phyloP scores from a whole-genome alignment of 2,329 filamentous ascomycete species.

The Chaetomiaceae sp. region DNA sequence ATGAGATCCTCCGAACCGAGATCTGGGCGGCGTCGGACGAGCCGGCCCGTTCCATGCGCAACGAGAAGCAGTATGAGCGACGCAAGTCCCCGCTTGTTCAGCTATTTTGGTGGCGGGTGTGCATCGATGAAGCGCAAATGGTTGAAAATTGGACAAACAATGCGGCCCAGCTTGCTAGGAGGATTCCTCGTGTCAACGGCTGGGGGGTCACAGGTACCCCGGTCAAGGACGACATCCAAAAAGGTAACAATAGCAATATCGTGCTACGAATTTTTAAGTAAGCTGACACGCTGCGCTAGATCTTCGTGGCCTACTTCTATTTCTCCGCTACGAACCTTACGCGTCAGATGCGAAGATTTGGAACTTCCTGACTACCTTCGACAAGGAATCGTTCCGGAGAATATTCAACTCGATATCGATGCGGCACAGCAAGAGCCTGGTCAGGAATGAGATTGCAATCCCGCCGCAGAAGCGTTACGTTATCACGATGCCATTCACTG shows the following conservation, averaged over 20 bases:
- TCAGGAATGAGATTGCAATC: slow-evolving; percentile 72
- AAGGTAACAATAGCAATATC: slow-evolving; percentile 22
- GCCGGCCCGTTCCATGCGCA: slow-evolving; percentile 64
- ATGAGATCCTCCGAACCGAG: slow-evolving; percentile 70
- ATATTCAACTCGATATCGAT: slow-evolving; percentile 71
- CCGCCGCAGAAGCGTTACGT: slow-evolving; percentile 82
- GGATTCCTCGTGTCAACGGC: slow-evolving; percentile 77
- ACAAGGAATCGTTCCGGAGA: slow-evolving; percentile 60
- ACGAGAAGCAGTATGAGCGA: slow-evolving; percentile 61
- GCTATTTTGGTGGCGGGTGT: slow-evolving; percentile 83
- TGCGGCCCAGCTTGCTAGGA: slow-evolving; percentile 72
- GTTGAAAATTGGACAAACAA: slow-evolving; percentile 83
- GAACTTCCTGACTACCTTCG: slow-evolving; percentile 57
- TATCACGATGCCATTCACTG: slow-evolving; percentile 84
- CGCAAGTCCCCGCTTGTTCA: slow-evolving; percentile 72
- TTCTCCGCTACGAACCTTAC: slow-evolving; percentile 75
- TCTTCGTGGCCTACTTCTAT: slow-evolving; percentile 73
- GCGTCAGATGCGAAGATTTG: slow-evolving; percentile 61
- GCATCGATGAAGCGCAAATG: slow-evolving; percentile 81
- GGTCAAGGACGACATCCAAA: slow-evolving; percentile 57
- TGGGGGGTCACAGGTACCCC: slow-evolving; percentile 95
- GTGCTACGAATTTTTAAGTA: too few relatives aligned
- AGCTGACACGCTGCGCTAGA: slow-evolving; percentile 43
- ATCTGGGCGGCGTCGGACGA: slow-evolving; percentile 69
- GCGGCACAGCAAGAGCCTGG: slow-evolving; percentile 77